Conservation (phyloP, 768 basidiomycete species). For the Suillus discolor region DNA sequence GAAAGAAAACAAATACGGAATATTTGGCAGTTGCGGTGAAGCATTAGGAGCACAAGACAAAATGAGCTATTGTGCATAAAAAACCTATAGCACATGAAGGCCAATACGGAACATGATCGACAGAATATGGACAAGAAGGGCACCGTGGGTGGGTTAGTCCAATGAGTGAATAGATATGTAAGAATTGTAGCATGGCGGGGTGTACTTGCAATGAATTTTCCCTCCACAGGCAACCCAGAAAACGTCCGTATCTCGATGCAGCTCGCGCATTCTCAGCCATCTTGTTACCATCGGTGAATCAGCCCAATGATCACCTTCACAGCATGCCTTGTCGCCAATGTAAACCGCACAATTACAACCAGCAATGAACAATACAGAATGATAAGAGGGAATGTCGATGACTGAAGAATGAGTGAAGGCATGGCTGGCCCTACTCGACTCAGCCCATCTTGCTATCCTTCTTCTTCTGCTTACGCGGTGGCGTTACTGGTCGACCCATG, state of each 20-base stretch:
- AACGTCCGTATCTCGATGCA: slow-evolving; percentile 24
- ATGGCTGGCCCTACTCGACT: slow-evolving; percentile 29
- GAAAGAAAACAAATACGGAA: slow-evolving; percentile 2
- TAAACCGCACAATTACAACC: slow-evolving; percentile 10
- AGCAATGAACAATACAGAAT: slow-evolving; percentile 27
- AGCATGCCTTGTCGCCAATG: slow-evolving; percentile 7
- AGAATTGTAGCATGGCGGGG: slow-evolving; percentile 22
- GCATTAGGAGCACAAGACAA: slow-evolving; percentile 7
- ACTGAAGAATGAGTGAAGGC: slow-evolving; percentile 29
- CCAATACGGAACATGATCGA: slow-evolving; percentile 8
- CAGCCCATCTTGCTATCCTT: slow-evolving; percentile 72
- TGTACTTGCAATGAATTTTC: slow-evolving; percentile 20
- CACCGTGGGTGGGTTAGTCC: slow-evolving; percentile 25
- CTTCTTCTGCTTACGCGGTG: slow-evolving; percentile 98
- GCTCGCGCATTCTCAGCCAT: slow-evolving; percentile 18
- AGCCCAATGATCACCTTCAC: slow-evolving; percentile 3
- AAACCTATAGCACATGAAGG: slow-evolving; percentile 10
- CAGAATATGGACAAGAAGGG: slow-evolving; percentile 20
- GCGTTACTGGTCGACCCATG: slow-evolving; percentile 87
- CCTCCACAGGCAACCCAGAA: slow-evolving; percentile 23
- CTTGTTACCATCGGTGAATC: slow-evolving; percentile 4
- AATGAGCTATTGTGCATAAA: slow-evolving; percentile 11
- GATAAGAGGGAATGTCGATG: slow-evolving; percentile 32
- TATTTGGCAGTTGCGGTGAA: background rate
- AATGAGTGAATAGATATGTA: slow-evolving; percentile 37